These are phyloP conservation scores for Argentina anserina DNA, from an alignment of 306 rosid species.

Conservation along the genomic window DNA sequence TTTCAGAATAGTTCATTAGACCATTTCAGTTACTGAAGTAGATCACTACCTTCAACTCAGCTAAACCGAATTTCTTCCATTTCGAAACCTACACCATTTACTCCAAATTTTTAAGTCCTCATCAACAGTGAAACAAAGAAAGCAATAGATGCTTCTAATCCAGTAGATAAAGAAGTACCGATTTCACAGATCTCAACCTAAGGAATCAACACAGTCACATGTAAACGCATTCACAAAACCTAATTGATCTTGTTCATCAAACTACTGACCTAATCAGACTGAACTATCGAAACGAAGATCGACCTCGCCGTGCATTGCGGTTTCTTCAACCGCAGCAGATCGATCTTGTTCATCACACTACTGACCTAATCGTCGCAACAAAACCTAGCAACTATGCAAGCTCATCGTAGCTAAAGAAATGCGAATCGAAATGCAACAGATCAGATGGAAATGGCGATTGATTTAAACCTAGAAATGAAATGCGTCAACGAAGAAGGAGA, in stretches of 20 bases:
- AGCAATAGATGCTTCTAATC: not conserved
- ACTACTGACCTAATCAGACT: not conserved
- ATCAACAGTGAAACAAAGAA: not conserved
- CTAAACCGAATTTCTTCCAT: not conserved
- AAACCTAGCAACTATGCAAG: constrained; percentile 2
- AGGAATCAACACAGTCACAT: not conserved
- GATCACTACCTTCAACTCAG: constrained; percentile 7
- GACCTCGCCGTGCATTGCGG: constrained; percentile 15
- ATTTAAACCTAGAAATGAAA: not conserved
- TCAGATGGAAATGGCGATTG: constrained; percentile 6
- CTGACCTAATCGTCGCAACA: not conserved
- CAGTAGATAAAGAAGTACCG: not conserved
- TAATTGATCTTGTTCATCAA: no score
- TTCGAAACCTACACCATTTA: not conserved
- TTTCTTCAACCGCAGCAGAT: constrained; percentile 15
- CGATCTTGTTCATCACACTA: constrained; percentile 12
- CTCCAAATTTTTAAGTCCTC: constrained; percentile 5
- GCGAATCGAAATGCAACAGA: constrained; percentile 14
- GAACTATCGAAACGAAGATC: constrained; percentile 19
- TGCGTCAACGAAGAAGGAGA: not conserved
- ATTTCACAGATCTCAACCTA: constrained; percentile 14
- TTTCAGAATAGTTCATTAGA: not conserved
- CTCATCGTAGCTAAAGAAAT: not conserved
- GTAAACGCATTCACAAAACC: not conserved
- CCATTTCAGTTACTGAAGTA: constrained; percentile 14